Conservation (phyloP, 345 rosid species). For the Geranium rotundifolium region DNA sequence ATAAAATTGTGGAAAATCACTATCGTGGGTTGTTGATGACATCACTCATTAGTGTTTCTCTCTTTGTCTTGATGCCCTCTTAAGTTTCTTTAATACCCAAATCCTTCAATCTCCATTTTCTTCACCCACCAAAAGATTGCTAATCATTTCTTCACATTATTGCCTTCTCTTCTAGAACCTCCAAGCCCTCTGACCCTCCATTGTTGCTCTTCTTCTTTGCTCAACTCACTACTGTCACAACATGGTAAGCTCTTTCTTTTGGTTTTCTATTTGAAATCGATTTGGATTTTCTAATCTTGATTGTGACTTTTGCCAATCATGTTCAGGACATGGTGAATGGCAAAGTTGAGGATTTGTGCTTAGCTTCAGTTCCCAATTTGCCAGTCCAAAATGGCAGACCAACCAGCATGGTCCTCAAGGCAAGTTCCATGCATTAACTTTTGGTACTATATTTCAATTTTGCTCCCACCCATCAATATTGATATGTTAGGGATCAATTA, state of each 20-base stretch:
- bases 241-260: too few relatives aligned
- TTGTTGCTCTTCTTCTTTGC: background rate
- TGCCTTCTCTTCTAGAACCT: background rate
- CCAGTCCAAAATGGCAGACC: constrained; percentile 27
- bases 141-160: too few relatives aligned
- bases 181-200: background rate
- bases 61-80: background rate
- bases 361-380: constrained; percentile 6
- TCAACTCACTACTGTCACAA: too few relatives aligned
- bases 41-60: background rate
- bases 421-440: constrained; percentile 7
- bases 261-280: too few relatives aligned
- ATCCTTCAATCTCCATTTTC: background rate
- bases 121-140: background rate
- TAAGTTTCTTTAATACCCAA: background rate
- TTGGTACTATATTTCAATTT: background rate
- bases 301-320: too few relatives aligned
- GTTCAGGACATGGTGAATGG: background rate
- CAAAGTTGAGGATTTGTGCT: background rate
- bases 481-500: too few relatives aligned
- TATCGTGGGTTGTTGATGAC: background rate
- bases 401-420: constrained; percentile 41
- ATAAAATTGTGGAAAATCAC: too few relatives aligned
- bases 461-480: too few relatives aligned
- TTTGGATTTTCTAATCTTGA: too few relatives aligned